phyloP scores from a whole-genome alignment of 306 rosid genomes.

The Dryas drummondii region DNA sequence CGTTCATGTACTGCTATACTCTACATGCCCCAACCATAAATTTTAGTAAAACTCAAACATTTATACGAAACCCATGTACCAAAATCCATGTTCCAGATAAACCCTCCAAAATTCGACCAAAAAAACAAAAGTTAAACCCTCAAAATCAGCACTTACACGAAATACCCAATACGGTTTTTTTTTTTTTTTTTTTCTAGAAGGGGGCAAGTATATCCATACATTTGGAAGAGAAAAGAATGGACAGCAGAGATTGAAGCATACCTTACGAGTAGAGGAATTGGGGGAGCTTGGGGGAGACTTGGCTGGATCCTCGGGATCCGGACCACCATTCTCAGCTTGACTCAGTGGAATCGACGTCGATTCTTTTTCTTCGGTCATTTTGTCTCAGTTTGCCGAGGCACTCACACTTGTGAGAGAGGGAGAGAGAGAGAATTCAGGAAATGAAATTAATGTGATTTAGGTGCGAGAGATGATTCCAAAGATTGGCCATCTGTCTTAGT shows the following conservation, averaged over 20 bases:
- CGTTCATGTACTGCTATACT: too few species aligned
- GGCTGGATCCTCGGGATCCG: constrained; percentile 87
- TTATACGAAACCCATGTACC: too few species aligned
- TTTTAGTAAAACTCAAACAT: too few species aligned
- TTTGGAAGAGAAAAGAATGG: background rate
- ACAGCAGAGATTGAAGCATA: constrained; percentile 22
- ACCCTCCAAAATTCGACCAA: too few species aligned
- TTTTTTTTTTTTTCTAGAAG: too few species aligned
- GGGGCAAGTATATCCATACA: constrained; percentile 17
- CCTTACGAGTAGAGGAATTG: constrained; percentile 89
- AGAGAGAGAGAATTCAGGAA: background rate
- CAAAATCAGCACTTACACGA: too few species aligned
- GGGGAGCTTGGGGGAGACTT: constrained; percentile 75
- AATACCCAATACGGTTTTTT: too few species aligned
- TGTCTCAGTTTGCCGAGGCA: background rate
- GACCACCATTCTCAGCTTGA: constrained; percentile 65
- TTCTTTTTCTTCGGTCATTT: constrained; percentile 82
- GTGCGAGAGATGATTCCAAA: background rate
- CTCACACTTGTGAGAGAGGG: background rate
- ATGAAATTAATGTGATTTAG: background rate
- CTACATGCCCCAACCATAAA: too few species aligned
- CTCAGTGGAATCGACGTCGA: constrained; percentile 81
- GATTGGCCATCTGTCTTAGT: too few species aligned
- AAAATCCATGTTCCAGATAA: too few species aligned
- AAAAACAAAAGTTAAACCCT: too few species aligned